phyloP scores from a whole-genome alignment of 2,329 filamentous ascomycete genomes.

The Pseudocercospora fuligena region DNA sequence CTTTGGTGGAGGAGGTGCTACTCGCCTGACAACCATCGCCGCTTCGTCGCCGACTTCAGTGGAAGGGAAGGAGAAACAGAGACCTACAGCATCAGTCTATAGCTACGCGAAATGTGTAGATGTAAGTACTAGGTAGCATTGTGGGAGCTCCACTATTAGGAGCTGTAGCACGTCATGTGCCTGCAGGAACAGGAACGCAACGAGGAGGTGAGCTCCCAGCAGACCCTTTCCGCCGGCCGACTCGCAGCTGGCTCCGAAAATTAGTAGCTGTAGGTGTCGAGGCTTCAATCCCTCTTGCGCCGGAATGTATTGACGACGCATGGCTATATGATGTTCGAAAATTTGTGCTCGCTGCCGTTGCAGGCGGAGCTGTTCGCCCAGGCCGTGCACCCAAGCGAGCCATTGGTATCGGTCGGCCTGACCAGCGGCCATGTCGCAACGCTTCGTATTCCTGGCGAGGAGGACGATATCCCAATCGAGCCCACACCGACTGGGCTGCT shows the following conservation, averaged over 20 bases:
- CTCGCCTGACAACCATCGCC: conserved; percentile 36
- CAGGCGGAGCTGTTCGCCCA: conserved; percentile 86
- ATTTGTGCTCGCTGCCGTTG: conserved; percentile 86
- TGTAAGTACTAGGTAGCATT: background rate
- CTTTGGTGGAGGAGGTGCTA: conserved; percentile 24
- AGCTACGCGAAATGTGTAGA: background rate
- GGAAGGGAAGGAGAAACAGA: background rate
- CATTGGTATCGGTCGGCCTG: conserved; percentile 84
- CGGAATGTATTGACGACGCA: background rate
- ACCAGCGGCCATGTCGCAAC: conserved; percentile 84
- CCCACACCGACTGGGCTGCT: conserved; percentile 15
- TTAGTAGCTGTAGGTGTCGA: background rate
- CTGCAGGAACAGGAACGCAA: background rate
- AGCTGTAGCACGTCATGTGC: background rate
- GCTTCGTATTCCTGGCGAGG: conserved; percentile 68
- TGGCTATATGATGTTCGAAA: conserved; percentile 74
- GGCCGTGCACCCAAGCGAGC: conserved; percentile 81
- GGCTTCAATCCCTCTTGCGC: background rate
- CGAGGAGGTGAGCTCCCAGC: background rate
- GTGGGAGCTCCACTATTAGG: background rate
- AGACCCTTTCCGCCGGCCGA: background rate
- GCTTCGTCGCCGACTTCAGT: background rate
- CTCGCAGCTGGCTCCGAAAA: background rate
- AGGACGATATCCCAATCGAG: conserved; percentile 53
- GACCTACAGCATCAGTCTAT: background rate